These are phyloP conservation scores for Alnus glutinosa DNA, from an alignment of 306 rosid species.

Conservation along the genomic window DNA sequence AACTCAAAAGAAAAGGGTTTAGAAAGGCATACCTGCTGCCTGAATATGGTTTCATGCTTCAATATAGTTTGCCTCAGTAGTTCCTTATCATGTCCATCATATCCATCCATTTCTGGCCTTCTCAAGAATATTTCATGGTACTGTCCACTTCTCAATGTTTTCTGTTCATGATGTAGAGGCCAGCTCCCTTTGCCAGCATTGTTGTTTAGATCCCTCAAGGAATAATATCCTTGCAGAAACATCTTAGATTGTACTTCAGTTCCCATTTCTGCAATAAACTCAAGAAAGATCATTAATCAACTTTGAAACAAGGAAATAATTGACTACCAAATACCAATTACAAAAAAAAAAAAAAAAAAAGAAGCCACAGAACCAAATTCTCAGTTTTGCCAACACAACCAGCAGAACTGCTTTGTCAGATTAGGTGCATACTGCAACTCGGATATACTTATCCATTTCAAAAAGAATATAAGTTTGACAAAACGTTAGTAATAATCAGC, in stretches of 20 bases:
- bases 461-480: neutral
- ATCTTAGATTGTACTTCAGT: slow-evolving; percentile 38
- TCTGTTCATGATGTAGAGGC: slow-evolving; percentile 26
- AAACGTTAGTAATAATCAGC: neutral
- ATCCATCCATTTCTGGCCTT: slow-evolving; percentile 6
- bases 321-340: neutral
- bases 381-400: neutral
- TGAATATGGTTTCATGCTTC: slow-evolving; percentile 39
- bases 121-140: slow-evolving; percentile 20
- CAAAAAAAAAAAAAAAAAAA: too few species aligned
- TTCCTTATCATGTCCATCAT: slow-evolving; percentile 27
- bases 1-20: neutral
- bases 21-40: slow-evolving; percentile 34
- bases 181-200: slow-evolving; percentile 24
- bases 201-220: slow-evolving; percentile 21
- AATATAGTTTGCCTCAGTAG: slow-evolving; percentile 34
- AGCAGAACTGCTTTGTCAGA: neutral
- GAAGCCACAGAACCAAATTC: neutral
- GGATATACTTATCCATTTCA: neutral
- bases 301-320: neutral
- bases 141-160: slow-evolving; percentile 23
- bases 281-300: neutral
- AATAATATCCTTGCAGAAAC: slow-evolving; percentile 33
- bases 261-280: slow-evolving; percentile 43
- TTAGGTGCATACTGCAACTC: neutral